Evolutionary conservation across 768 basidiomycete genomes (phyloP).

Genomic region (Phaeotremella skinneri): DNA sequence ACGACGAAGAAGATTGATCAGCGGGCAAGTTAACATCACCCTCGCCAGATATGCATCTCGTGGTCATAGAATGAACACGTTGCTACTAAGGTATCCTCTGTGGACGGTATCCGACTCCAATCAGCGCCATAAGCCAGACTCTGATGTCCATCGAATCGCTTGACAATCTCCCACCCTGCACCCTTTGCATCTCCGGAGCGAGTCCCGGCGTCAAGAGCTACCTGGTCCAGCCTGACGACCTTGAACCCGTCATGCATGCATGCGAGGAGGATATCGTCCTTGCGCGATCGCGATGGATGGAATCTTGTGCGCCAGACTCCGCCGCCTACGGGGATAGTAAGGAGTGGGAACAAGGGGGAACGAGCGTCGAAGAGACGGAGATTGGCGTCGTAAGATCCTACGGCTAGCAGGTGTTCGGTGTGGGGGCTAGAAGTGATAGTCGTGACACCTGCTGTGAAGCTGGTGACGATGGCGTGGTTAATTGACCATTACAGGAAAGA

Average conservation of each 20-base stretch:
- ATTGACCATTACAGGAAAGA: background rate
- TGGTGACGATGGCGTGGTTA: constrained; percentile 47
- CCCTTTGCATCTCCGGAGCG: constrained; percentile 6
- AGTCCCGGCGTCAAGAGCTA: too few species aligned
- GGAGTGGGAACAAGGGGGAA: constrained; percentile 61
- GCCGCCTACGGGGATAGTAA: constrained; percentile 70
- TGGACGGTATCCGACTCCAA: constrained; percentile 63
- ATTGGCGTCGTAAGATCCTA: constrained; percentile 85
- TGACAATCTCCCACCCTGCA: constrained; percentile 53
- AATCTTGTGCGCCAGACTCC: constrained; percentile 96
- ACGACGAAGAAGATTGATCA: constrained; percentile 54
- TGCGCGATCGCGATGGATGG: constrained; percentile 73
- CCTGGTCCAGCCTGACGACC: constrained; percentile 59
- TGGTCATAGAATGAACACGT: constrained; percentile 98
- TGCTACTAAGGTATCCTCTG: constrained; percentile 61
- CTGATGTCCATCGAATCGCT: constrained; percentile 69
- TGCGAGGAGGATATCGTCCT: constrained; percentile 77
- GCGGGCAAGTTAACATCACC: constrained; percentile 55
- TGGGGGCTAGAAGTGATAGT: constrained; percentile 80
- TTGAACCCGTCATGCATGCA: constrained; percentile 99
- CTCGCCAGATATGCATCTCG: constrained; percentile 72
- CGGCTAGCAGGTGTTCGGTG: constrained; percentile 75
- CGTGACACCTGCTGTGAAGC: constrained; percentile 91
- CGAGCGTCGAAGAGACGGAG: constrained; percentile 81
- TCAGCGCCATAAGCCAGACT: constrained; percentile 90